Percentiles rank a stretch among this genome's conserved stretches.
Conservation (phyloP, 257 asterid genomes). For the Henckelia pumila region DNA sequence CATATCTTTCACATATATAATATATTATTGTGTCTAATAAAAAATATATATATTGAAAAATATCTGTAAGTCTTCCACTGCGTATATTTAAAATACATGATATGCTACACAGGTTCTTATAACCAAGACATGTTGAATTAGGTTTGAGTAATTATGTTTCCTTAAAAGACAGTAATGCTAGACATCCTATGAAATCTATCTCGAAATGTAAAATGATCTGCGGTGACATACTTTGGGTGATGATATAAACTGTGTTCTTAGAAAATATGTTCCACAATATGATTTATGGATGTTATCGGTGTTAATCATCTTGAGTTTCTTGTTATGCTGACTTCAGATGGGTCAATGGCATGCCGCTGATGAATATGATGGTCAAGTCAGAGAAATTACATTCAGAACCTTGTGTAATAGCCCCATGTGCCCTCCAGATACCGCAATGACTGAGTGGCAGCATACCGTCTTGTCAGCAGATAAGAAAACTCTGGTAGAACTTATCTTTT, state of each 20-base stretch:
- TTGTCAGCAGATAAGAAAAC: constrained; percentile 65
- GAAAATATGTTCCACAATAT: background rate
- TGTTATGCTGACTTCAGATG: constrained; percentile 48
- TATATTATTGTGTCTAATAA: no score
- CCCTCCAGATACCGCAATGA: constrained; percentile 90
- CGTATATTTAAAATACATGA: background rate
- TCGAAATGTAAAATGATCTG: background rate
- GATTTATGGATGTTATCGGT: constrained; percentile 9
- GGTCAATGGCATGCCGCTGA: constrained; percentile 78
- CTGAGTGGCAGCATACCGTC: constrained; percentile 72
- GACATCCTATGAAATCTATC: constrained; percentile 1
- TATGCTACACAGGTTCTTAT: background rate
- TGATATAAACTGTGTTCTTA: background rate
- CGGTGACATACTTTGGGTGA: background rate
- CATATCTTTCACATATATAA: no score
- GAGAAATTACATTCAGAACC: constrained; percentile 74
- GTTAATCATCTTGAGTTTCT: constrained; percentile 22
- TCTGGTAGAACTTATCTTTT: constrained; percentile 47
- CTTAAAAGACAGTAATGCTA: background rate
- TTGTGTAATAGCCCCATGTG: constrained; percentile 91
- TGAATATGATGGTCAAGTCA: constrained; percentile 76
- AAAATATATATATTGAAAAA: no score
- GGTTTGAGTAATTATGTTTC: background rate
- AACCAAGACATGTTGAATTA: constrained; percentile 4
- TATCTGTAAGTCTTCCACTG: background rate